These are phyloP conservation scores for Zalaria obscura DNA, from an alignment of 2,329 filamentous ascomycete genomes.

Conservation along the genomic window DNA sequence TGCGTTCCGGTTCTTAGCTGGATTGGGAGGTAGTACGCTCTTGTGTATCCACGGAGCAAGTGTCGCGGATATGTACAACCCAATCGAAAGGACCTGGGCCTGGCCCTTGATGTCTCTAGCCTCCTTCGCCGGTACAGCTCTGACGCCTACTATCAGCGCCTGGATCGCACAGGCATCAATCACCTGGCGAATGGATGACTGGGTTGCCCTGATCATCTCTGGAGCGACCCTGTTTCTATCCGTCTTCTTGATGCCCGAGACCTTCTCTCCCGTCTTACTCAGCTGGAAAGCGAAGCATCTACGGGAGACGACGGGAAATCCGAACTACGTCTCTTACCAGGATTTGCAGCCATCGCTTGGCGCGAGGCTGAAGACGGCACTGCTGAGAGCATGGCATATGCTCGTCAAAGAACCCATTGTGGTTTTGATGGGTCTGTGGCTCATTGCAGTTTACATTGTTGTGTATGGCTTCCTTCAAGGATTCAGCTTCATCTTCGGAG, in stretches of 20 bases:
- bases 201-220: slow-evolving; percentile 20
- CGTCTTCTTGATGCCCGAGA: slow-evolving; percentile 35
- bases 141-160: background rate
- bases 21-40: slow-evolving; percentile 9
- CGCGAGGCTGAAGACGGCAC: slow-evolving; percentile 4
- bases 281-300: slow-evolving; percentile 22
- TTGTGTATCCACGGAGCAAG: slow-evolving; percentile 11
- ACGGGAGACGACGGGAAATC: slow-evolving; percentile 10
- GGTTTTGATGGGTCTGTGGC: slow-evolving; percentile 33
- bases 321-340: slow-evolving; percentile 8
- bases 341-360: slow-evolving; percentile 6
- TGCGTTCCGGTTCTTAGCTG: slow-evolving; percentile 12
- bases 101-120: slow-evolving; percentile 9
- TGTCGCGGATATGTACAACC: slow-evolving; percentile 11
- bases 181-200: slow-evolving; percentile 23
- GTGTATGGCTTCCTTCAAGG: slow-evolving; percentile 40
- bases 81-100: slow-evolving; percentile 9
- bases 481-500: slow-evolving; percentile 34
- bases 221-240: slow-evolving; percentile 13
- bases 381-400: slow-evolving; percentile 9
- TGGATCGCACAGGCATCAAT: slow-evolving; percentile 4
- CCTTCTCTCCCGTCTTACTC: slow-evolving; percentile 27
- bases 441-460: slow-evolving; percentile 38
- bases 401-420: slow-evolving; percentile 26
- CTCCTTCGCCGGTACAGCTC: slow-evolving; percentile 2